Evolutionary conservation across 176 grass and related monocot genomes (phyloP), one percentile per base, ranked within the genome.

Genomic region (Elymus sibiricus): DNA sequence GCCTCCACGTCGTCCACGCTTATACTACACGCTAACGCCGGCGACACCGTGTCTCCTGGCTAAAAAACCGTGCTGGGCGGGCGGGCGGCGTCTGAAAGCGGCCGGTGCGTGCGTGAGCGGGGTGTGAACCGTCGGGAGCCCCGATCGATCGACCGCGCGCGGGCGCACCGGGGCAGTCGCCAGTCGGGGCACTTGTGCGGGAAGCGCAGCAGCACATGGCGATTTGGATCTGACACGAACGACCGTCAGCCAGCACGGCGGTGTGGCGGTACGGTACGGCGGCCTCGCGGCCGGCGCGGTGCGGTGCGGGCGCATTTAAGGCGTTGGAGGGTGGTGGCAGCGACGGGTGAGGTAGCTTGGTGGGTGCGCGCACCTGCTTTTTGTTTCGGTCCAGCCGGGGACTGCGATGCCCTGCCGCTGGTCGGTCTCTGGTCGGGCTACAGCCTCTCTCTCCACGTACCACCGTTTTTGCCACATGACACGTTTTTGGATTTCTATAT

Each of bases 391-490:
- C 89, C 88, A 78, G 73, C 71, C 83, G 38, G 63, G 77, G 88
- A 90, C 88, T 84, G 70, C n/a, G 83, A 90, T 83, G 79, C 77
- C 64, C 74, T 34, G 84, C 84, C 89, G 89, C 58, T 10, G 84
- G 74, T 73, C 88, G 84, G 88, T 86, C 79, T 72, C 55, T 46
- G 72, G 79, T 79, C 84, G 72, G 82, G 56, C 13, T 66, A 74
- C 72, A 78, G 32, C 72, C 67, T 40, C 53, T 55, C 17, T 55
- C 39, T 40, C 51, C 21, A 56, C 19, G 53, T 56, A 40, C 49
- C 49, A 53, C 49, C 6, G 49, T 53, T 53, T 19, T 7, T 19
- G 49, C 49, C 49, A 19, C 49, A 7, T 53, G 49, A 53, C 49
- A 53, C 49, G 49, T 53, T 53, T 53, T 53, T 2, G 49, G 6